Evolutionary conservation across 257 asterid genomes (phyloP).

Genomic region (Forsythia suspensa): DNA sequence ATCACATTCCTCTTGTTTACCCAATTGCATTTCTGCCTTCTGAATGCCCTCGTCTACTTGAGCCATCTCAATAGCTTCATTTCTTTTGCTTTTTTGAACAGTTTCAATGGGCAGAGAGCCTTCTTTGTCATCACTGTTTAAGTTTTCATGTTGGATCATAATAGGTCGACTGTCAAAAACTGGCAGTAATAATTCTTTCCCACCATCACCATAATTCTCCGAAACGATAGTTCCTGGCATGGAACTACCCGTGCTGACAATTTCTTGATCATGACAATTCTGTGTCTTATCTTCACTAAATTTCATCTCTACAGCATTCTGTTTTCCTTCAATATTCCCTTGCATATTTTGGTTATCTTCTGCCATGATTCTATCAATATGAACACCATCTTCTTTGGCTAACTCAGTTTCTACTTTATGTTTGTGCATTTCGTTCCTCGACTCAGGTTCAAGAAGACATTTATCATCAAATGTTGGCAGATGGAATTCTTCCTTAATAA

Average conservation of each 20-base stretch:
- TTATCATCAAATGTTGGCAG: constrained; percentile 9
- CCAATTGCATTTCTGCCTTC: background rate
- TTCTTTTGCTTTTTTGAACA: background rate
- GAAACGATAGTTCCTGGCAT: background rate
- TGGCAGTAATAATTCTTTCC: constrained; percentile 5
- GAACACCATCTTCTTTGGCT: background rate
- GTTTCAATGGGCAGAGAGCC: background rate
- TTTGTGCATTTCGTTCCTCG: background rate
- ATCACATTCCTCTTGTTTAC: background rate
- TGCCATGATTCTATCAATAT: background rate
- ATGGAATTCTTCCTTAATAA: background rate
- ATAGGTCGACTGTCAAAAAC: constrained; percentile 1
- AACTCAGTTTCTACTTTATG: background rate
- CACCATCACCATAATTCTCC: constrained; percentile 10
- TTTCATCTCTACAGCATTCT: background rate
- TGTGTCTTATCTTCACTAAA: background rate
- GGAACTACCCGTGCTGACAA: background rate
- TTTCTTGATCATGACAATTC: constrained; percentile 6
- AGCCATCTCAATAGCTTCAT: background rate
- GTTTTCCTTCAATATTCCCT: background rate
- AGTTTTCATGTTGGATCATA: constrained; percentile 5
- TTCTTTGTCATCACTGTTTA: constrained; percentile 1
- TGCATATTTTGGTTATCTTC: background rate
- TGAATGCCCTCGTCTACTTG: background rate
- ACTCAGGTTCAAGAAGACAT: background rate